phyloP scores from a whole-genome alignment of 306 rosid species.

The Fragaria ananassa region DNA sequence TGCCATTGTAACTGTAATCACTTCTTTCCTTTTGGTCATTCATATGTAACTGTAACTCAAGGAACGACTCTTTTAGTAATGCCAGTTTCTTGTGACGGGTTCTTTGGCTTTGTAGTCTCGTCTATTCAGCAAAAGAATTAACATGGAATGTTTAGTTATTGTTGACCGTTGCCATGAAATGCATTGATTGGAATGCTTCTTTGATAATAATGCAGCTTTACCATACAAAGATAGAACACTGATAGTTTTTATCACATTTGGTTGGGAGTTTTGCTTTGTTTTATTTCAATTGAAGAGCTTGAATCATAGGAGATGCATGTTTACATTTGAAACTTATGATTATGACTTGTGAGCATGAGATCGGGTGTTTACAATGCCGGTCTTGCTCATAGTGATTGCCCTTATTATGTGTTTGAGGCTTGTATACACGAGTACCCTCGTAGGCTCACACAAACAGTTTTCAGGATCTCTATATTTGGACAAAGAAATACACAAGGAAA shows the following conservation, averaged over 20 bases:
- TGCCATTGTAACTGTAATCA: slow-evolving; percentile 50
- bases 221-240: neutral
- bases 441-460: neutral
- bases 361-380: neutral
- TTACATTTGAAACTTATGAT: neutral
- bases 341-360: neutral
- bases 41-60: slow-evolving; percentile 1
- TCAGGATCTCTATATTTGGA: neutral
- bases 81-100: neutral
- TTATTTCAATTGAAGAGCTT: neutral
- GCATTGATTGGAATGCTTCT: neutral
- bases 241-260: neutral
- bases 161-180: neutral
- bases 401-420: neutral
- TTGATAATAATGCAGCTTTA: neutral
- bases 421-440: neutral
- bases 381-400: neutral
- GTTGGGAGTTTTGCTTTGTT: neutral
- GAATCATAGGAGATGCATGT: neutral
- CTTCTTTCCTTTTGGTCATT: neutral
- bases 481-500: neutral
- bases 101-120: neutral
- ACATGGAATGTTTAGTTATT: neutral
- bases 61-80: neutral
- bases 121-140: neutral